phyloP scores from a whole-genome alignment of 1,139 yeast genomes.

The Meyerozyma sp. region DNA sequence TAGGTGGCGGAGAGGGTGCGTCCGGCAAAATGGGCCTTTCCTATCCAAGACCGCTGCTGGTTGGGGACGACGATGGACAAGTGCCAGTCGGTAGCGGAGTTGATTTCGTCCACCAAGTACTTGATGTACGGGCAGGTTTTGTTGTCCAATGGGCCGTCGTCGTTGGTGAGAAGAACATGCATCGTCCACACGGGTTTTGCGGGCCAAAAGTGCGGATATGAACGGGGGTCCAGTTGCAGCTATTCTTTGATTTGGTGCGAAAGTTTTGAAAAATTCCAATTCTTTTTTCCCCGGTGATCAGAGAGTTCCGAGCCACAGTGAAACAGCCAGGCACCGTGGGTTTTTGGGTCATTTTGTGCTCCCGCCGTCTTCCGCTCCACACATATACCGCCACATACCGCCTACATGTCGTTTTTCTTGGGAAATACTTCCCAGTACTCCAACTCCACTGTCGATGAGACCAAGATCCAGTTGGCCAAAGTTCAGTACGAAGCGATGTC shows the following conservation, averaged over 20 bases:
- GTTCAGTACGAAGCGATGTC: slow-evolving; percentile 73
- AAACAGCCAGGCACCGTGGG: not conserved
- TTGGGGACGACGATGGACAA: slow-evolving; percentile 80
- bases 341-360: not conserved
- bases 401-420: slow-evolving; percentile 58
- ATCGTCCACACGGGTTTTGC: slow-evolving; percentile 11
- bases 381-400: not conserved
- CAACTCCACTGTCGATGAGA: slow-evolving; percentile 51
- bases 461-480: slow-evolving; percentile 64
- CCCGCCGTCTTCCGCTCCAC: too few species aligned
- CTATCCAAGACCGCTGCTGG: slow-evolving; percentile 83
- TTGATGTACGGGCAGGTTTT: slow-evolving; percentile 82
- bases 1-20: slow-evolving; percentile 64
- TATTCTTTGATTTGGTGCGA: not conserved
- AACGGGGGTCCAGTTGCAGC: not conserved
- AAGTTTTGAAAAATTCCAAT: not conserved
- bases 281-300: not conserved
- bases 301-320: not conserved
- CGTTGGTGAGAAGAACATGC: slow-evolving; percentile 68
- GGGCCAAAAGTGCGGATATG: not conserved
- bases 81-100: slow-evolving; percentile 69
- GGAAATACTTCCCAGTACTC: slow-evolving; percentile 40
- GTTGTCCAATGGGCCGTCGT: slow-evolving; percentile 90
- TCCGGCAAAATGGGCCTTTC: slow-evolving; percentile 95
- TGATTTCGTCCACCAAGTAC: slow-evolving; percentile 69